Conservation (phyloP, 1,284 basidiomycete species). For the Microbotryum saponariae region DNA sequence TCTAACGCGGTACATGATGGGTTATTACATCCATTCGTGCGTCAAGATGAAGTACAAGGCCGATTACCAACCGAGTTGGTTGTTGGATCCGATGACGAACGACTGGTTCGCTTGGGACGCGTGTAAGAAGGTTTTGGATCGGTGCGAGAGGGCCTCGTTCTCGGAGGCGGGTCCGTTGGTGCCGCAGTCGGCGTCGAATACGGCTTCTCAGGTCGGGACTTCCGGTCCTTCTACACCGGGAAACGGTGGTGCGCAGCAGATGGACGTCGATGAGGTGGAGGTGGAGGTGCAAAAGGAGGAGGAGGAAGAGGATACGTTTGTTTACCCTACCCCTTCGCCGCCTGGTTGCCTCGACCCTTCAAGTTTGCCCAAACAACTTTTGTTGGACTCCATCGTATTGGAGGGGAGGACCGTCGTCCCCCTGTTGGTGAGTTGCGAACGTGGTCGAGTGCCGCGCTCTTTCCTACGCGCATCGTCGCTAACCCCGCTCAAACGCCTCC, state of each 20-base stretch:
- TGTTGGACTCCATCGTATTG: conserved; percentile 25
- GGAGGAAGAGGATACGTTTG: conserved; percentile 28
- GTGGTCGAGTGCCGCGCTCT: not conserved
- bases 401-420: conserved; percentile 30
- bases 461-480: not conserved
- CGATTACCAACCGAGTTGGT: conserved; percentile 76
- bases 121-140: conserved; percentile 57
- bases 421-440: conserved; percentile 16
- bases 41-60: conserved; percentile 96
- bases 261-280: conserved; percentile 8
- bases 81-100: conserved; percentile 81
- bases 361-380: conserved; percentile 27
- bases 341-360: conserved; percentile 39
- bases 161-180: conserved; percentile 39
- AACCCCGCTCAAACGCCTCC: not conserved
- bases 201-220: not conserved
- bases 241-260: not conserved
- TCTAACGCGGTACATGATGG: conserved; percentile 38
- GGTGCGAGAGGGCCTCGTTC: conserved; percentile 61
- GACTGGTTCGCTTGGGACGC: conserved; percentile 60
- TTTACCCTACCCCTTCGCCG: conserved; percentile 33
- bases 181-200: conserved; percentile 37
- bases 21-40: conserved; percentile 85
- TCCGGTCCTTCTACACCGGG: not conserved
- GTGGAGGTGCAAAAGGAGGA: conserved; percentile 31